These are phyloP conservation scores for Colletotrichum liaoningense DNA, from an alignment of 2,329 filamentous ascomycete species.

Conservation along the genomic window DNA sequence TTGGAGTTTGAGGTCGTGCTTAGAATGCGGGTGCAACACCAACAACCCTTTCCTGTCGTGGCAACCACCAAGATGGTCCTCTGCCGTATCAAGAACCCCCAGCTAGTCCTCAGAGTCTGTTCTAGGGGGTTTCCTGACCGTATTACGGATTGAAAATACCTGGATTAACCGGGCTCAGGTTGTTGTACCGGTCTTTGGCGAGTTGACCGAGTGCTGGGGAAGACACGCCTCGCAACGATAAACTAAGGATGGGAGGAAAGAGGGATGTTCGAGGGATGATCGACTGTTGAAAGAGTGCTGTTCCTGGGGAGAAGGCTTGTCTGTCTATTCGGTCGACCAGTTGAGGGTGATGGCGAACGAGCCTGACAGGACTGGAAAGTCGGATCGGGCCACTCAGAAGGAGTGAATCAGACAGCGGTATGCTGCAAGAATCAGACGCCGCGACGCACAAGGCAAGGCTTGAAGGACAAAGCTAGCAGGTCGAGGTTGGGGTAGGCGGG, in stretches of 20 bases:
- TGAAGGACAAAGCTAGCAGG: constrained; percentile 23
- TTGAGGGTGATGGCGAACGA: constrained; percentile 16
- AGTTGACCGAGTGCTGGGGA: not conserved
- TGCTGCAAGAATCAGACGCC: constrained; percentile 38
- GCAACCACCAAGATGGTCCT: constrained; percentile 26
- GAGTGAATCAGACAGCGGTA: constrained; percentile 19
- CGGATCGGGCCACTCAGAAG: constrained; percentile 33
- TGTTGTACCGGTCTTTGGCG: not conserved
- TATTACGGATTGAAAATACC: not conserved
- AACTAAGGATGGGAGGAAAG: constrained; percentile 11
- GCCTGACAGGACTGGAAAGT: constrained; percentile 18
- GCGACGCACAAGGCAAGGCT: constrained; percentile 35
- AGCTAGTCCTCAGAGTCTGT: constrained; percentile 1
- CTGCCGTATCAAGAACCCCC: constrained; percentile 18
- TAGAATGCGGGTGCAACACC: constrained; percentile 21
- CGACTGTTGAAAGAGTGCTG: not conserved
- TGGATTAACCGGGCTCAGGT: not conserved
- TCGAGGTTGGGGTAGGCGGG: constrained; percentile 34
- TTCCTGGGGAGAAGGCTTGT: constrained; percentile 12
- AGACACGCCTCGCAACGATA: not conserved
- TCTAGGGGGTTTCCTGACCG: not conserved
- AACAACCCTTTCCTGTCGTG: constrained; percentile 15
- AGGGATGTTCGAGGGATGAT: constrained; percentile 11
- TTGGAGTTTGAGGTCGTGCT: constrained; percentile 6
- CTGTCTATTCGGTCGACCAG: constrained; percentile 24